Evolutionary conservation across 192 early-diverging fungal species (phyloP), one percentile per base, ranked within the genome.

Genomic region (Coemansia sp.): DNA sequence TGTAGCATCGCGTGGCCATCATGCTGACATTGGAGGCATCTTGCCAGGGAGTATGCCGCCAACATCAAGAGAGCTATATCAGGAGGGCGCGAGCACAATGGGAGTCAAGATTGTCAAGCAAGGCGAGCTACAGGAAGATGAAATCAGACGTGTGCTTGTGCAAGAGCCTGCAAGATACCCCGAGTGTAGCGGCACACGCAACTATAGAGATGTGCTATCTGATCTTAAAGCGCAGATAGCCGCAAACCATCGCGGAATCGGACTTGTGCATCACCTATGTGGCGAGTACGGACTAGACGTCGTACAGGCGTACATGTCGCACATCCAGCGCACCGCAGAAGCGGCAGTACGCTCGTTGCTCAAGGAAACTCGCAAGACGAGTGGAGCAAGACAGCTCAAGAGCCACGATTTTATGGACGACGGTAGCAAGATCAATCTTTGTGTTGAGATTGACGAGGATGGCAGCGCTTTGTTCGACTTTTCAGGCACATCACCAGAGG

Each of bases 141-240:
- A 91, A n/a, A 70, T 98, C n/a, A 86, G 85, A 7, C 80, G 86
- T 37, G 78, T 90, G 41, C 74, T 99, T 49, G 72, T 92, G 16
- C 87, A 93, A 16, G 89, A 94, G 62, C 97, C 96, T 4, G 93
- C 89, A 16, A 80, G 88, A 68, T 90, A 90, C 75, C 89, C 91
- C 5, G 92, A 89, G 3, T 99, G 95, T 82, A 88, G 86, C 54
- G 95, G 95, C 32, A 92, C 95, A 0, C 89, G 97, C 62, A 93
- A 90, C 77, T 75, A 97, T 43, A 86, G 86, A 19, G 97, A 99
- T 66, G 95, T 95, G 59, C 85, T 99, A 49, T 94, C 94, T 1
- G 95, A 98, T 70, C 78, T 99, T 68, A 94, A 95, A 82, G 97
- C 97, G 9, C 97, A 99, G 66, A 90, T 97, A 54, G 97, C 97